phyloP scores from a whole-genome alignment of 2,329 filamentous ascomycete genomes.

The Bertia moriformis region DNA sequence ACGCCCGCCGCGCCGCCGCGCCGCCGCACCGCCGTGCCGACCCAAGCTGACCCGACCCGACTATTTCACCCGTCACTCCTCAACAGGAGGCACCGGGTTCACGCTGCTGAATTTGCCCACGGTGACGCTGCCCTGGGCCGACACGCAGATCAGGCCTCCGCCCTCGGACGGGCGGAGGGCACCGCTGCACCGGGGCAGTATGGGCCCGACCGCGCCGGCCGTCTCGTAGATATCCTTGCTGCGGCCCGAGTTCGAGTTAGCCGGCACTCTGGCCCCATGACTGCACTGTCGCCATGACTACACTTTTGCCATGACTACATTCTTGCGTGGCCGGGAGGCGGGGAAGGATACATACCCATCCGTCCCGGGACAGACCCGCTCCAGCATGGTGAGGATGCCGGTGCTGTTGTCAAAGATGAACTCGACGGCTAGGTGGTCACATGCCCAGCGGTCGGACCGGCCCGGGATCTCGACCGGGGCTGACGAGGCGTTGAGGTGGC shows the following conservation, averaged over 20 bases:
- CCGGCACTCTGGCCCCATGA: too few relatives aligned
- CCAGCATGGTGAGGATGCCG: conserved; percentile 27
- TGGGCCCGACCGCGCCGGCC: not conserved
- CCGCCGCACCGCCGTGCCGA: too few relatives aligned
- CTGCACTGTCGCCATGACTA: too few relatives aligned
- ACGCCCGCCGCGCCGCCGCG: too few relatives aligned
- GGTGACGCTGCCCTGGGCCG: not conserved
- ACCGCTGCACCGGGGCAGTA: not conserved
- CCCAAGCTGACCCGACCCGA: too few relatives aligned
- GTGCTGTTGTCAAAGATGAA: conserved; percentile 25
- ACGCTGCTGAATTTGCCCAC: not conserved
- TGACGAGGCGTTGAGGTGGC: conserved; percentile 27
- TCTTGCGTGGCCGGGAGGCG: too few relatives aligned
- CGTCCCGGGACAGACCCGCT: conserved; percentile 23
- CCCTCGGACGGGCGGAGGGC: not conserved
- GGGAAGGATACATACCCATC: conserved; percentile 16
- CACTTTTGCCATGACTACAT: too few relatives aligned
- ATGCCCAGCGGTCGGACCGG: conserved; percentile 22
- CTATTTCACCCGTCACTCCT: too few relatives aligned
- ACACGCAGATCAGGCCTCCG: not conserved
- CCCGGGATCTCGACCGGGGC: conserved; percentile 14
- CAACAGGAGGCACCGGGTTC: not conserved
- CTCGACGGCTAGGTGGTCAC: conserved; percentile 21
- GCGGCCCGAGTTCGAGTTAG: not conserved
- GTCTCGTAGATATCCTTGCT: not conserved